A percentile compares a stretch with the other conserved stretches of the same genome.
Evolutionary conservation across 305 asterid species (phyloP).

Genomic region (Solanum hybrid): DNA sequence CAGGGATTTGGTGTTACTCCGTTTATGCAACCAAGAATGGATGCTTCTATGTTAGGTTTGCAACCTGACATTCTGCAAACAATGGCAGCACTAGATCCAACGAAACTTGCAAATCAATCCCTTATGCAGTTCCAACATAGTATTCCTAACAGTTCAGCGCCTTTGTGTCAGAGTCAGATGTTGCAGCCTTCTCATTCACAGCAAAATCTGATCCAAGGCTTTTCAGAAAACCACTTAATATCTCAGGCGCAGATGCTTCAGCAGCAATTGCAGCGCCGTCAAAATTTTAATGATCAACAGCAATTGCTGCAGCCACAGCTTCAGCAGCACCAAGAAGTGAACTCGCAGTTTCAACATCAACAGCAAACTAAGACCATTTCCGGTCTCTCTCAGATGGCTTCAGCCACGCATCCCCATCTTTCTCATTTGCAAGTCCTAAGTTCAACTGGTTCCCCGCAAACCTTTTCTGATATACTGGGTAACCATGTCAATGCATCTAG

Average conservation of each 20-base stretch:
- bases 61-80: constrained; percentile 81
- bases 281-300: constrained; percentile 37
- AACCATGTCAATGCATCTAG: constrained; percentile 43
- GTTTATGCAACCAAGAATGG: constrained; percentile 83
- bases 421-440: constrained; percentile 38
- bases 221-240: constrained; percentile 42
- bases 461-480: constrained; percentile 48
- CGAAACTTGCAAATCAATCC: constrained; percentile 46
- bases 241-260: constrained; percentile 78
- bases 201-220: constrained; percentile 41
- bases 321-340: constrained; percentile 36
- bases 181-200: constrained; percentile 59
- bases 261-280: constrained; percentile 50
- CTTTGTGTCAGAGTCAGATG: constrained; percentile 51
- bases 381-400: constrained; percentile 34
- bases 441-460: constrained; percentile 50
- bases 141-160: constrained; percentile 38
- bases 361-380: constrained; percentile 35
- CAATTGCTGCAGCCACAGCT: constrained; percentile 32
- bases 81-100: constrained; percentile 65
- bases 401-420: constrained; percentile 43
- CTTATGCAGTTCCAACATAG: constrained; percentile 62
- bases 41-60: constrained; percentile 49
- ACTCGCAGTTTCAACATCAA: constrained; percentile 45
- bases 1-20: constrained; percentile 58